Evolutionary conservation across 2,329 filamentous ascomycete species (phyloP), one percentile per base, ranked within the genome.

Genomic region (Aspergillus amoenus): DNA sequence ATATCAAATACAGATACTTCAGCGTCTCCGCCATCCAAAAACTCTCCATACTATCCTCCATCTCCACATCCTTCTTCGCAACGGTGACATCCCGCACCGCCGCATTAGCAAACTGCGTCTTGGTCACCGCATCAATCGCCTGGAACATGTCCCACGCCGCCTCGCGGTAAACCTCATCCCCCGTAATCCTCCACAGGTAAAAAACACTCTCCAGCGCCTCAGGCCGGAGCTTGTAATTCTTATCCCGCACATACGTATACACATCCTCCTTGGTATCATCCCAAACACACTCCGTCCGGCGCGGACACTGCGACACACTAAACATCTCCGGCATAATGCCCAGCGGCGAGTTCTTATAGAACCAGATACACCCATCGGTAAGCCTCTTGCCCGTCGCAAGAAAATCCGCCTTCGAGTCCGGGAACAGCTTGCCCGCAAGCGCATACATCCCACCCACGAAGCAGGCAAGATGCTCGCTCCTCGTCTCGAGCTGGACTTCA

Each of bases 291-390:
- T 62, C 73, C 59, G 82, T 77, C 56, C 82, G 72, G 80, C 68
- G 62, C 5, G 68, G 67, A 65, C 83, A 86, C 6, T 76, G 73
- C 5, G 79, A 67, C 54, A 83, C 73, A 40, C 78, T 70, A 57
- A 82, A 82, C 41, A 77, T 70, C 67, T 86, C 83, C 3, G 83
- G 82, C 83, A 85, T 85, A 54, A 86, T 79, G 4, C 83, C 82
- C 5, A 78, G 70, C 0, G 81, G 78, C 17, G 78, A 77, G 13
- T 75, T 71, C 53, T 79, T 75, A 67, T 85, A 85, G 0, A 81
- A 77, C 82, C 82, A 85, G 17, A 84, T 78, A 64, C 83, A 86
- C 2, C 80, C 80, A 53, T 85, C 78, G 0, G 81, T 79, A 45
- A 85, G 70, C 62, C 82, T 80, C 45, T 76, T 74, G 5, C 32